Evolutionary conservation across 1,284 basidiomycete genomes (phyloP).

Genomic region (Heterobasidion irregulare): DNA sequence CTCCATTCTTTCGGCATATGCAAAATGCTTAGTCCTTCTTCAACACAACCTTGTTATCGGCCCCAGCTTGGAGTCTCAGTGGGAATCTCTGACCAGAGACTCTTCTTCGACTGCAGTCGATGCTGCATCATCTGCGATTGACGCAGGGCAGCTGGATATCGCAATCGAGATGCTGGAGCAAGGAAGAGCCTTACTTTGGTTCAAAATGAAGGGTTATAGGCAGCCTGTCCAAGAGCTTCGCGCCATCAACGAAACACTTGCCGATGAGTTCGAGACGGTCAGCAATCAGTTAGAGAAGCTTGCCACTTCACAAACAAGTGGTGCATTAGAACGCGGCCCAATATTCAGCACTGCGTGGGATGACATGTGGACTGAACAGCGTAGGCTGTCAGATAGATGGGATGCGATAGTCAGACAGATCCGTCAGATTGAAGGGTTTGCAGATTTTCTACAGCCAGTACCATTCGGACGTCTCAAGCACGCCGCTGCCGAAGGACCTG

Average conservation of each 20-base stretch:
- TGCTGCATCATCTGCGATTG: slow-evolving; percentile 26
- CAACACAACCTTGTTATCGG: not conserved
- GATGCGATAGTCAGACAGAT: slow-evolving; percentile 18
- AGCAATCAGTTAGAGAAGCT: slow-evolving; percentile 5
- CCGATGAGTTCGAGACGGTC: slow-evolving; percentile 16
- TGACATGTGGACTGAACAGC: slow-evolving; percentile 10
- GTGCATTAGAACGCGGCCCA: not conserved
- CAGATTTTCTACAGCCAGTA: slow-evolving; percentile 12
- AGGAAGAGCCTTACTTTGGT: slow-evolving; percentile 23
- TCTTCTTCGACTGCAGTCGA: slow-evolving; percentile 12
- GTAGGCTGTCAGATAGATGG: slow-evolving; percentile 15
- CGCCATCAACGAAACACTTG: slow-evolving; percentile 13
- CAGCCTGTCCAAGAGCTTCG: slow-evolving; percentile 14
- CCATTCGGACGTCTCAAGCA: slow-evolving; percentile 19
- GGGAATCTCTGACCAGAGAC: not conserved
- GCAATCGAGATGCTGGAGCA: slow-evolving; percentile 27
- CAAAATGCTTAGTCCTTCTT: not conserved
- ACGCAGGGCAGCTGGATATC: slow-evolving; percentile 19
- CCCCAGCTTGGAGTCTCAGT: not conserved
- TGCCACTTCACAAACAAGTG: not conserved
- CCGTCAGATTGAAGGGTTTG: slow-evolving; percentile 19
- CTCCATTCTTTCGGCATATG: not conserved
- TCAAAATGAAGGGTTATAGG: slow-evolving; percentile 15
- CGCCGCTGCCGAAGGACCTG: slow-evolving; percentile 24
- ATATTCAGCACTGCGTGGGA: slow-evolving; percentile 9